Percentiles rank a stretch among this genome's conserved stretches.
phyloP scores from a whole-genome alignment of 1,284 basidiomycete genomes.

The Rhodofomes roseus region DNA sequence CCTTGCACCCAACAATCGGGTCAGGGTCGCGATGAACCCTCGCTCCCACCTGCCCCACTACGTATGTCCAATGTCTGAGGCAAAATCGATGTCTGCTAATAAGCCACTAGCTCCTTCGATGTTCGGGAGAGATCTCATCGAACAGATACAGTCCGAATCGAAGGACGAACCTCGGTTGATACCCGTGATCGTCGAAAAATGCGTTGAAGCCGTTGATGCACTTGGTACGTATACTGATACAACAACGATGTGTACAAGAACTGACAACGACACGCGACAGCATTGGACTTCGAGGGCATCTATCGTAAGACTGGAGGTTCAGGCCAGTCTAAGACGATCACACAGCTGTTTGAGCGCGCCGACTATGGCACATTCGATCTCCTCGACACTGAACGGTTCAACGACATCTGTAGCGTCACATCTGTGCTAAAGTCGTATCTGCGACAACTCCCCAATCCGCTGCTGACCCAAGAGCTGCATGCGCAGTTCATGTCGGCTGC shows the following conservation, averaged over 20 bases:
- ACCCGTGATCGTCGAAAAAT: constrained; percentile 92
- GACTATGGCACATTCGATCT: constrained; percentile 89
- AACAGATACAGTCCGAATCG: constrained; percentile 79
- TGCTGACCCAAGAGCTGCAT: constrained; percentile 90
- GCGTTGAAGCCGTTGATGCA: constrained; percentile 88
- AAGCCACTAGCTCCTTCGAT: constrained; percentile 68
- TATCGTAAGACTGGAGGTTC: constrained; percentile 97
- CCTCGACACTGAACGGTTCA: constrained; percentile 84
- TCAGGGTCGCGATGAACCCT: constrained; percentile 28
- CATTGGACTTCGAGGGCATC: constrained; percentile 92
- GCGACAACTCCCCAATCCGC: constrained; percentile 84
- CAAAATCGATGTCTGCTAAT: neutral
- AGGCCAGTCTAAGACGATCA: constrained; percentile 89
- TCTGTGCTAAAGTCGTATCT: constrained; percentile 98
- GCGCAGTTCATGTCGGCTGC: constrained; percentile 84
- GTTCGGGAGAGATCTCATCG: constrained; percentile 85
- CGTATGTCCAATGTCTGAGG: constrained; percentile 41
- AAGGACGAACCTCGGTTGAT: constrained; percentile 60
- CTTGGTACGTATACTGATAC: constrained; percentile 52
- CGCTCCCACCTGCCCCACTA: constrained; percentile 35
- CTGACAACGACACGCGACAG: constrained; percentile 33
- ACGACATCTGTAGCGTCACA: constrained; percentile 96
- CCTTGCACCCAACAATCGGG: constrained; percentile 49
- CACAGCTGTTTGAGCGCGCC: constrained; percentile 91
- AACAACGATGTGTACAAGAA: neutral